Conservation (phyloP, 257 asterid species). For the Plectranthus barbatus region DNA sequence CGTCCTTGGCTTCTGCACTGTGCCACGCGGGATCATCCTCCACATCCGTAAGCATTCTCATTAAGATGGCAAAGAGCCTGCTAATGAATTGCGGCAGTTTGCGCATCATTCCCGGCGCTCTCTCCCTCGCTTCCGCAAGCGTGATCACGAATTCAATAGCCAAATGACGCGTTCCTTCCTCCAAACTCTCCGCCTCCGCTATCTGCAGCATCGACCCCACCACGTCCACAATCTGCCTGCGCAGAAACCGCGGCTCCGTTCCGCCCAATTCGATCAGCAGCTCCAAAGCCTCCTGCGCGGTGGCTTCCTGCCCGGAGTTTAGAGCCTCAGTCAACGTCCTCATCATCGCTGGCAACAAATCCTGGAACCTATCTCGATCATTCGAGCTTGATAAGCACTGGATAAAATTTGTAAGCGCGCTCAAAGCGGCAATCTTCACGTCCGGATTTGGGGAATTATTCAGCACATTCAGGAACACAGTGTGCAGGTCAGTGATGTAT, state of each 20-base stretch:
- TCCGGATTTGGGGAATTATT: slow-evolving; percentile 47
- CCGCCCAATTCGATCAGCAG: slow-evolving; percentile 85
- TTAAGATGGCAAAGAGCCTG: slow-evolving; percentile 60
- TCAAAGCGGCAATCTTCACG: slow-evolving; percentile 78
- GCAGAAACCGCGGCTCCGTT: slow-evolving; percentile 78
- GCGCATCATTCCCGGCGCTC: slow-evolving; percentile 99
- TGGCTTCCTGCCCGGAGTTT: slow-evolving; percentile 75
- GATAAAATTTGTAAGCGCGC: slow-evolving; percentile 80
- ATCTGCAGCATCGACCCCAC: slow-evolving; percentile 91
- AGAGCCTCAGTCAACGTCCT: slow-evolving; percentile 82
- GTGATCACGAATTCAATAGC: slow-evolving; percentile 89
- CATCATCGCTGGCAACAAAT: slow-evolving; percentile 85
- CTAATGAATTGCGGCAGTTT: slow-evolving; percentile 82
- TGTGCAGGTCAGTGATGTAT: slow-evolving; percentile 62
- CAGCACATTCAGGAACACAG: slow-evolving; percentile 59
- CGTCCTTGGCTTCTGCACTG: slow-evolving; percentile 71
- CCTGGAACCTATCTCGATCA: slow-evolving; percentile 91
- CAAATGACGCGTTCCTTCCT: slow-evolving; percentile 85
- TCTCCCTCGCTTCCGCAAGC: slow-evolving; percentile 81
- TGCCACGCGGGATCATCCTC: slow-evolving; percentile 94
- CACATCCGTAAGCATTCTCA: slow-evolving; percentile 75
- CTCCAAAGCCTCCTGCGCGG: slow-evolving; percentile 91
- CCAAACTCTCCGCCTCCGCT: slow-evolving; percentile 77
- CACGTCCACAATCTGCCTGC: slow-evolving; percentile 83
- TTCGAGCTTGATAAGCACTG: slow-evolving; percentile 60